Evolutionary conservation across 371 early-diverging fungal species (phyloP), one percentile per base, ranked within the genome.

Genomic region (Umbelopsis sp.): DNA sequence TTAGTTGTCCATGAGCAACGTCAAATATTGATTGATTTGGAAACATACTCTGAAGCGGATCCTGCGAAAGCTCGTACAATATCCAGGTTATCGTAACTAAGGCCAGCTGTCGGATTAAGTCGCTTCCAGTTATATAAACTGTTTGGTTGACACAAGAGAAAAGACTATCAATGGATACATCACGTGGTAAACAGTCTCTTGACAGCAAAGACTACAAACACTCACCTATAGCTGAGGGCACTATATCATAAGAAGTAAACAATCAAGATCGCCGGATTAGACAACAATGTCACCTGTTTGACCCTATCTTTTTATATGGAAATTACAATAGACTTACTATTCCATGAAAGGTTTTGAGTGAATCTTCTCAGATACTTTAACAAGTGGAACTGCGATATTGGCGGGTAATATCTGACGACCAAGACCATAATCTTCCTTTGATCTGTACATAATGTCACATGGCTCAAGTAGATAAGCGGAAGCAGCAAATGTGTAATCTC

Each of bases 401-500:
- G 80, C 79, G 18, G 95, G 94, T 63, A 95, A 76, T 11, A 89
- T 78, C 24, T 87, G 82, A 14, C 96, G 82, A 4, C 92, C 96
- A 25, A 93, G 80, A 2, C 96, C 95, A 76, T 95, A 95, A 20
- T 89, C 87, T 10, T 87, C 87, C 2, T 75, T 80, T 67, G 84
- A 74, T 53, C 91, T 85, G 79, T 81, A 89, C 68, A 87, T 79
- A 63, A 94, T 82, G 73, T 95, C 94, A 69, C 95, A 95, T 16
- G 94, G 95, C 74, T 95, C 96, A 46, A 95, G 82, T n/a, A 95
- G 78, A 70, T 94, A 95, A 20, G 96, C 93, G 16, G 92, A 92
- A 3, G 95, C 93, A 57, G 92, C 83, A 72, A 94, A 93, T 4
- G 94, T 91, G 71, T 93, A 93, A 80, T 95, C 96, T 62, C 96